Percentiles rank a stretch among this genome's conserved stretches.
Evolutionary conservation across 192 early-diverging fungal genomes (phyloP).

Genomic region (Podila minutissima): DNA sequence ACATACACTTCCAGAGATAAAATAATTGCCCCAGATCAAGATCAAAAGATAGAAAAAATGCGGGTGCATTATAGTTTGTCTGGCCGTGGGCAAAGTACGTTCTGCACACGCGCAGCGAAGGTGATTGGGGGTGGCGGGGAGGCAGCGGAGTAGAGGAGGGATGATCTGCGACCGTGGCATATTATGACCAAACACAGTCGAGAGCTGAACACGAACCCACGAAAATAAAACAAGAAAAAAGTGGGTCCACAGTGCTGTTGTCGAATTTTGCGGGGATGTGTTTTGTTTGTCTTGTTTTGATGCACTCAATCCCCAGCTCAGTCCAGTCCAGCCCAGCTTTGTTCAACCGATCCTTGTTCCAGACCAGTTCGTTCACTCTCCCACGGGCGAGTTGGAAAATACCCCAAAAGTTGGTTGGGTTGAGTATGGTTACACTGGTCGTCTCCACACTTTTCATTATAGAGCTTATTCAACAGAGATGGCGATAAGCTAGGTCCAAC

Average conservation of each 20-base stretch:
- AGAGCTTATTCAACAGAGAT: background rate
- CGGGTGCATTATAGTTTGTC: background rate
- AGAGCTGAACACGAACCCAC: slow-evolving; percentile 1
- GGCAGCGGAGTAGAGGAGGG: background rate
- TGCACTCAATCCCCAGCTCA: no score
- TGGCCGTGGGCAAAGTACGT: slow-evolving; percentile 1
- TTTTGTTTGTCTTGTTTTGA: background rate
- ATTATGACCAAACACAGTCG: background rate
- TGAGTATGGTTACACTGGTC: background rate
- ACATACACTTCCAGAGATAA: background rate
- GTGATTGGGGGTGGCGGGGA: background rate
- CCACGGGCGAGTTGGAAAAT: background rate
- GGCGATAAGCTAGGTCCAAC: background rate
- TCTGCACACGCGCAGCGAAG: background rate
- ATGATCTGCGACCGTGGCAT: background rate
- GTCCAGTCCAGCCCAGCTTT: no score
- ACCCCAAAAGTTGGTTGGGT: background rate
- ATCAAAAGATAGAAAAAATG: slow-evolving; percentile 6
- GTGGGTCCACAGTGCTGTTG: background rate
- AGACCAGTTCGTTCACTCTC: background rate
- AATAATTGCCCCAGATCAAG: background rate
- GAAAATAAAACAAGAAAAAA: slow-evolving; percentile 8
- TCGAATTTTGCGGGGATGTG: slow-evolving; percentile 3
- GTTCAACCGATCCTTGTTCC: no score
- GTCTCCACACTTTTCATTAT: no score